These are phyloP conservation scores for Cardiospermum halicacabum DNA, from an alignment of 345 rosid species.

Conservation along the genomic window DNA sequence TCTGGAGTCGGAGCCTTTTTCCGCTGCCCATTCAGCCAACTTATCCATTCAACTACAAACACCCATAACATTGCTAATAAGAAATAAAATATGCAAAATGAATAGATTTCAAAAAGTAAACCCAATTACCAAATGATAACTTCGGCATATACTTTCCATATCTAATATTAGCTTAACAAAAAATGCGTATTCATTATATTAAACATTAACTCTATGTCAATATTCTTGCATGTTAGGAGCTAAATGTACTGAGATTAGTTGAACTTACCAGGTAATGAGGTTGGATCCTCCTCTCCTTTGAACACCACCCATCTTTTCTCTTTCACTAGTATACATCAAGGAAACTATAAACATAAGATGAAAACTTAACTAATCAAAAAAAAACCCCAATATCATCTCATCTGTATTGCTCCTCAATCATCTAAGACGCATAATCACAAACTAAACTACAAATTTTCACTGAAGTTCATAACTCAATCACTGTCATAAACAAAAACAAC, in stretches of 20 bases:
- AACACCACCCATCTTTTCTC: constrained; percentile 94
- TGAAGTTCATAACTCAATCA: neutral
- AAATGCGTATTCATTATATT: constrained; percentile 3
- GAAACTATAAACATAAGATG: constrained; percentile 11
- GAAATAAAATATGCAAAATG: neutral
- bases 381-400: neutral
- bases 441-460: neutral
- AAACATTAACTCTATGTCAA: neutral
- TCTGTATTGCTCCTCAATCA: neutral
- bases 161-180: constrained; percentile 9
- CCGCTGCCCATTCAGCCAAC: constrained; percentile 97
- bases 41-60: constrained; percentile 92
- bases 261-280: constrained; percentile 68
- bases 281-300: constrained; percentile 86
- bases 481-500: neutral
- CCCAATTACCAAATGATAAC: neutral
- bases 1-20: constrained; percentile 79
- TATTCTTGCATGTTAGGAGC: neutral
- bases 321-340: constrained; percentile 54
- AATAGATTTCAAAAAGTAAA: neutral
- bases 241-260: neutral
- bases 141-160: neutral
- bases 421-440: neutral
- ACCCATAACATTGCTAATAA: constrained; percentile 7
- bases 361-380: neutral